Base-by-base conservation (phyloP, 768 basidiomycete genomes). In the Podaxis sp. region DNA sequence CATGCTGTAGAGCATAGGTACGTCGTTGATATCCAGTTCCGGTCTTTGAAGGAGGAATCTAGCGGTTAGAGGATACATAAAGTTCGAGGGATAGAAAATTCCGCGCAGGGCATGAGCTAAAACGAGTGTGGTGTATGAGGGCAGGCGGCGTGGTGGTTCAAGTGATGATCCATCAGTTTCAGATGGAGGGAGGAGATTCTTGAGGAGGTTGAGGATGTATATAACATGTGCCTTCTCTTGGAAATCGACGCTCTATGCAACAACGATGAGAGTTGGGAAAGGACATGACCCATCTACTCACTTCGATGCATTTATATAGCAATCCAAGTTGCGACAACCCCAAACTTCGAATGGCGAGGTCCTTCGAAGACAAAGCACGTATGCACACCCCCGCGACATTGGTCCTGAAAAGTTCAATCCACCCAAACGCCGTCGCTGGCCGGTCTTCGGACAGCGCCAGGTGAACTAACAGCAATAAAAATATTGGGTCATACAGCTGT, bases 11-110 rank as follows among this genome's bases (percentile, higher is more conserved):
- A 99, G 75, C 87, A 98, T 87, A 0, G 96, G 96, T 0, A 98
- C 92, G 69, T 98, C 96, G 0, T 76, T 77, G 0, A 77, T 76
- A 68, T 98, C 96, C 6, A 98, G 76, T 59, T 86, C 82, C 0
- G 94, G 89, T 1, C 96, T 86, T 73, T 97, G 95, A 0, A 98
- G 82, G 4, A 98, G 83, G 80, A 97, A 98, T 4, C 91, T 84
- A 1, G 92, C 87, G 0, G 89, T 91, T 15, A 89, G 76, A 0
- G 96, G 94, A 70, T 96, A 98, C 49, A 93, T 87, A 73, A 94
- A 92, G 55, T 90, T 88, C 1, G 91, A 88, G 0, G 96, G 95
- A 64, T 93, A 89, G 74, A 94, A 96, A 37, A 96, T 80, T 1
- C 86, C 87, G 29, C 89, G 82, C 4, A 97, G 75, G 2, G 93